A percentile compares a stretch with the other conserved stretches of the same genome.
These are phyloP conservation scores for Firmiana major DNA, from an alignment of 345 rosid species.

Conservation along the genomic window DNA sequence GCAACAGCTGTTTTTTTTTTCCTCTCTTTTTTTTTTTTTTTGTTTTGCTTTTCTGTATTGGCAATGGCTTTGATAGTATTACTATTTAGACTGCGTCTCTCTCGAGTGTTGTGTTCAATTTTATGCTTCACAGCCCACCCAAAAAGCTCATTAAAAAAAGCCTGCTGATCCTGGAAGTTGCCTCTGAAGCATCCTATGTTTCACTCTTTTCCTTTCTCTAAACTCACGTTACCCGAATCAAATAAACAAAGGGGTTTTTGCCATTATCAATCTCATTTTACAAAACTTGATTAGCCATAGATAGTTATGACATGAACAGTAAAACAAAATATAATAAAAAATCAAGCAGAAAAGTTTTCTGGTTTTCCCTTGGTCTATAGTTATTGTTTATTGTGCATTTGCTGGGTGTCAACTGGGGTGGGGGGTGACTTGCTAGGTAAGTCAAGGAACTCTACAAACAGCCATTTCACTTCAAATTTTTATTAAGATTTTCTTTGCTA, in stretches of 20 bases:
- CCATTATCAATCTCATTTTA: background rate
- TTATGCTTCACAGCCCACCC: background rate
- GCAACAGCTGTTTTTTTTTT: slow-evolving; percentile 48
- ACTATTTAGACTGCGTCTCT: slow-evolving; percentile 24
- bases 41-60: background rate
- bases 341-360: background rate
- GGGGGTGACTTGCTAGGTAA: slow-evolving; percentile 23
- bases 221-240: background rate
- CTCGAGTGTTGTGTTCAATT: background rate
- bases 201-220: background rate
- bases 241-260: background rate
- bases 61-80: background rate
- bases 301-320: background rate
- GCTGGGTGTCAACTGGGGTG: slow-evolving; percentile 18
- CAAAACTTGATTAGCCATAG: background rate
- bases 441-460: slow-evolving; percentile 14
- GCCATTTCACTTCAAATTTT: background rate
- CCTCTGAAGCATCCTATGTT: slow-evolving; percentile 50
- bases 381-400: background rate
- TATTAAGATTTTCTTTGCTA: slow-evolving; percentile 5
- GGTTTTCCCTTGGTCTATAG: background rate
- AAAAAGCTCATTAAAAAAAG: slow-evolving; percentile 5
- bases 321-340: background rate
- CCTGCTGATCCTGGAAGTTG: slow-evolving; percentile 48
- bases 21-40: background rate